Conservation (phyloP, 1,284 basidiomycete genomes). For the Sanguinoderma infundibulare region DNA sequence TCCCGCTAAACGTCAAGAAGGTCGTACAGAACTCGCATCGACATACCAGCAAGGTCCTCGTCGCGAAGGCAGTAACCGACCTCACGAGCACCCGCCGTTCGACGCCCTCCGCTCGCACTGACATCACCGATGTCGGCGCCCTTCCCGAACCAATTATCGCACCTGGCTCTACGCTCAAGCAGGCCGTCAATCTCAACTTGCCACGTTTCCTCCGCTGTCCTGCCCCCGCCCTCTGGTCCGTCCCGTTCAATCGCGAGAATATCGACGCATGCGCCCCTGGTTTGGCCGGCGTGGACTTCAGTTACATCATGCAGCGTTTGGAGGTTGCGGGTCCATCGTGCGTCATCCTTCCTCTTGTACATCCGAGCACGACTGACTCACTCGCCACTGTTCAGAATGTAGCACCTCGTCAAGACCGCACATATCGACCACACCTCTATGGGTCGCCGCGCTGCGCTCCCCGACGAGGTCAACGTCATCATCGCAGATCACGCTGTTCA, state of each 20-base stretch:
- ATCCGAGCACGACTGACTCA: not conserved
- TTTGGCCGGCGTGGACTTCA: slow-evolving; percentile 36
- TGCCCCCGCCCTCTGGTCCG: slow-evolving; percentile 23
- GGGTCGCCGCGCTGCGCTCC: slow-evolving; percentile 26
- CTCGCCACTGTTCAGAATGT: slow-evolving; percentile 13
- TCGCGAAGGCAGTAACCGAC: not conserved
- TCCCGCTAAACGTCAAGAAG: slow-evolving; percentile 20
- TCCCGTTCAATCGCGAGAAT: slow-evolving; percentile 32
- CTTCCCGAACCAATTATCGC: not conserved
- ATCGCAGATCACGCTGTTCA: slow-evolving; percentile 25
- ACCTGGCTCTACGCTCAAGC: not conserved
- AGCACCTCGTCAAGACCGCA: slow-evolving; percentile 17
- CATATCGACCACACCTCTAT: slow-evolving; percentile 13
- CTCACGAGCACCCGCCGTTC: not conserved
- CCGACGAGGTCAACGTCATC: slow-evolving; percentile 28
- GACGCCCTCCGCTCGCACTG: not conserved
- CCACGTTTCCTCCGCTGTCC: slow-evolving; percentile 41
- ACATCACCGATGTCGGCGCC: not conserved
- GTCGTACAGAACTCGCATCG: slow-evolving; percentile 21
- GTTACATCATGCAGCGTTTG: slow-evolving; percentile 42
- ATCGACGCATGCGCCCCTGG: slow-evolving; percentile 38
- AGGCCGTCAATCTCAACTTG: slow-evolving; percentile 34
- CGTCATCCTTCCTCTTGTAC: slow-evolving; percentile 20
- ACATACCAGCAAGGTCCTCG: slow-evolving; percentile 15
- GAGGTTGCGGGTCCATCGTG: slow-evolving; percentile 37